A percentile compares a stretch with the other conserved stretches of the same genome.
phyloP scores from a whole-genome alignment of 2,329 filamentous ascomycete genomes.

The Bipolaris cookei region DNA sequence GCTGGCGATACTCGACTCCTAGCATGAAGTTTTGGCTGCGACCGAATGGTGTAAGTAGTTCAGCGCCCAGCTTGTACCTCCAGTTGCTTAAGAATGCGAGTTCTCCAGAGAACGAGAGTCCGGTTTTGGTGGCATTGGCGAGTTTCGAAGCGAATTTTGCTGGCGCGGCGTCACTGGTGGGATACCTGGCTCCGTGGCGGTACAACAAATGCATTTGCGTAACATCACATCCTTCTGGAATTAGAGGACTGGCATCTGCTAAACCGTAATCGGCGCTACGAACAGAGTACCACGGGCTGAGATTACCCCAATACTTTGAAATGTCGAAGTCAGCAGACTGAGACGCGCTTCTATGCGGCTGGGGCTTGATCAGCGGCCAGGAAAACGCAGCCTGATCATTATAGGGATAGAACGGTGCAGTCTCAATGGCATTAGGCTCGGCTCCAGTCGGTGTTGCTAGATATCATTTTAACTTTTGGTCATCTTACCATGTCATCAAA shows the following conservation, averaged over 20 bases:
- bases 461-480: neutral
- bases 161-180: conserved; percentile 36
- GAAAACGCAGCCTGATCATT: conserved; percentile 29
- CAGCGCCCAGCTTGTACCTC: conserved; percentile 41
- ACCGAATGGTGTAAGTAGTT: conserved; percentile 41
- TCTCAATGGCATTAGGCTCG: conserved; percentile 38
- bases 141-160: conserved; percentile 35
- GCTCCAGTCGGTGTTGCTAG: conserved; percentile 35
- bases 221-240: conserved; percentile 35
- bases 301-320: conserved; percentile 41
- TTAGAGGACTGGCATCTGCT: conserved; percentile 33
- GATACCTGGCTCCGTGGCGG: conserved; percentile 41
- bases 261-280: conserved; percentile 38
- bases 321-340: conserved; percentile 35
- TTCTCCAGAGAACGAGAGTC: conserved; percentile 34
- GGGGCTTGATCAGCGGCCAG: conserved; percentile 32
- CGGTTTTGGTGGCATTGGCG: conserved; percentile 34
- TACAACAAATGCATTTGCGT: conserved; percentile 41
- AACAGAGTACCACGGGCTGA: conserved; percentile 41
- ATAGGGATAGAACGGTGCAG: conserved; percentile 38
- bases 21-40: conserved; percentile 51
- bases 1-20: conserved; percentile 50
- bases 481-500: neutral
- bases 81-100: conserved; percentile 35
- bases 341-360: conserved; percentile 28